Conservation (phyloP, 2,329 filamentous ascomycete genomes). For the Teratosphaeriaceae sp. region DNA sequence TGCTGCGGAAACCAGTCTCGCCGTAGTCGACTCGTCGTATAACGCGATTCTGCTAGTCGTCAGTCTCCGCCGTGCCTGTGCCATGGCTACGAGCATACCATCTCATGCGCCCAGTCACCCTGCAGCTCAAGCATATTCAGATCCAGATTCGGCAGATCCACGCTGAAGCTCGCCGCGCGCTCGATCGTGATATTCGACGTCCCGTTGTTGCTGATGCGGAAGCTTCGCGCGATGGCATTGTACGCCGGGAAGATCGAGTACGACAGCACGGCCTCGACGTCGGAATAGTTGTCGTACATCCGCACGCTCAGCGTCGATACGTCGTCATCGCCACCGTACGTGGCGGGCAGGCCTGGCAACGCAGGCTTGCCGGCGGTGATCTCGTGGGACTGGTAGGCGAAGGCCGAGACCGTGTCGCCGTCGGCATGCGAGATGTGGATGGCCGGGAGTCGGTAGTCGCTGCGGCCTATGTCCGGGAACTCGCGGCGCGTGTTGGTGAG, state of each 20-base stretch:
- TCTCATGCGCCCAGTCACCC: constrained; percentile 58
- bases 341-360: constrained; percentile 52
- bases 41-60: constrained; percentile 33
- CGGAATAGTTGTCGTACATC: constrained; percentile 53
- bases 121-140: constrained; percentile 56
- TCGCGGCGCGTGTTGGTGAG: constrained; percentile 51
- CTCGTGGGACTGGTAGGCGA: constrained; percentile 53
- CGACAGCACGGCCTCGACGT: constrained; percentile 51
- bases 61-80: constrained; percentile 51
- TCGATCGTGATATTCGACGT: constrained; percentile 47
- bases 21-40: constrained; percentile 8
- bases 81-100: constrained; percentile 33
- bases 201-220: constrained; percentile 55
- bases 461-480: constrained; percentile 58
- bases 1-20: constrained; percentile 48
- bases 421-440: constrained; percentile 53
- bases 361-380: constrained; percentile 50
- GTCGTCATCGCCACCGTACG: constrained; percentile 50
- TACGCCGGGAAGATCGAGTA: constrained; percentile 59
- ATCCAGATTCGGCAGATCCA: constrained; percentile 55
- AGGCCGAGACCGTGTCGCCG: constrained; percentile 53
- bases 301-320: constrained; percentile 54
- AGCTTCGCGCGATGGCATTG: constrained; percentile 56
- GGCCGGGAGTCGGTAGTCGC: constrained; percentile 57
- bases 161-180: constrained; percentile 53